A percentile compares a stretch with the other conserved stretches of the same genome.
phyloP scores from a whole-genome alignment of 495 filamentous ascomycete genomes.

The Neurospora sp. region DNA sequence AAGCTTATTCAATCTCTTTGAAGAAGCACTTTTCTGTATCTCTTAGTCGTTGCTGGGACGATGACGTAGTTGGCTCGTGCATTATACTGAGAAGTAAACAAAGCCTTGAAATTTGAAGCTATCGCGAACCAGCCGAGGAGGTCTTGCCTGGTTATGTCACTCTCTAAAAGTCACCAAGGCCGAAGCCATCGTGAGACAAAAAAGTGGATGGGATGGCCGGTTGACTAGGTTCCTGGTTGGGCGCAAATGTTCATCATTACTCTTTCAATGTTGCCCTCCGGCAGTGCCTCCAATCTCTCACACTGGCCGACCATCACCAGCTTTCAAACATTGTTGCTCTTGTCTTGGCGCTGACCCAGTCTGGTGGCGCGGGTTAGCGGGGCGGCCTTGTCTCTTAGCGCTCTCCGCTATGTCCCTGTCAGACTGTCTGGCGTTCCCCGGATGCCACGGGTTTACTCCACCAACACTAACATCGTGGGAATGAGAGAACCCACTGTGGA shows the following conservation, averaged over 20 bases:
- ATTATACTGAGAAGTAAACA: neutral
- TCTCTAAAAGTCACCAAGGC: neutral
- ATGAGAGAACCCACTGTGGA: neutral
- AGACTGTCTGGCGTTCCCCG: neutral
- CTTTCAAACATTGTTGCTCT: neutral
- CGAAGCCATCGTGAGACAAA: neutral
- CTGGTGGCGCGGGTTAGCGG: neutral
- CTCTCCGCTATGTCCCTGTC: neutral
- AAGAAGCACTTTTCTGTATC: neutral
- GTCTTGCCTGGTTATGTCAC: neutral
- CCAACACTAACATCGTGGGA: neutral
- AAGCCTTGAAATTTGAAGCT: neutral
- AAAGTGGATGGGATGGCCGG: neutral
- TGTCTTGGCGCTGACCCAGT: neutral
- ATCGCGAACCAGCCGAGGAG: neutral
- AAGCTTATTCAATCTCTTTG: neutral
- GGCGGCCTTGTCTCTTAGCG: neutral
- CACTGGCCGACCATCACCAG: neutral
- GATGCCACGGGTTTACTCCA: neutral
- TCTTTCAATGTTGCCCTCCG: neutral
- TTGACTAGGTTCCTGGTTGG: neutral
- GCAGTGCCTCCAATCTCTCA: neutral
- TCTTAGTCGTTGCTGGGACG: neutral
- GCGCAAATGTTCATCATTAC: neutral
- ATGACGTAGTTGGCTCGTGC: neutral